Evolutionary conservation across 805 yeast genomes (phyloP).

Genomic region (Pichia phayaonensis): DNA sequence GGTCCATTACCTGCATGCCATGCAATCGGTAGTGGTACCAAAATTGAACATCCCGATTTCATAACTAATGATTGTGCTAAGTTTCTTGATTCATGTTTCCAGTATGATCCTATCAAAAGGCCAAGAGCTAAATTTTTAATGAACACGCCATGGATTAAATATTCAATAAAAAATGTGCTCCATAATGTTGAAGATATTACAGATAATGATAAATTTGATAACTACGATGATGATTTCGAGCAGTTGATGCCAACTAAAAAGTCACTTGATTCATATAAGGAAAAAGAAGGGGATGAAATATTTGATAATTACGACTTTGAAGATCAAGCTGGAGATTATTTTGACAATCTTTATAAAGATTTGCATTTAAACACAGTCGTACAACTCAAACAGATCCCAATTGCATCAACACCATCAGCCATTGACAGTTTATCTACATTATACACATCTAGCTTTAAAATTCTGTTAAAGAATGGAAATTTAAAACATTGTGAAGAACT

Average conservation of each 20-base stretch:
- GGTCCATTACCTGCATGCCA: constrained; percentile 75
- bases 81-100: constrained; percentile 61
- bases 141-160: constrained; percentile 53
- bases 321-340: background rate
- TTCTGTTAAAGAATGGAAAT: background rate
- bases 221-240: background rate
- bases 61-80: constrained; percentile 21
- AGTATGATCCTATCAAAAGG: constrained; percentile 57
- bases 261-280: background rate
- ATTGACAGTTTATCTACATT: background rate
- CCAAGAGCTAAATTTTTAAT: constrained; percentile 47
- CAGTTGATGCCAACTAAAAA: background rate
- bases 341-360: background rate
- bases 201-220: background rate
- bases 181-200: constrained; percentile 2
- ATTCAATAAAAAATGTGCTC: background rate
- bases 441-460: background rate
- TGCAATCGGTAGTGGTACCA: constrained; percentile 71
- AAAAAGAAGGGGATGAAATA: background rate
- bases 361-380: background rate
- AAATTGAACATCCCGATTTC: constrained; percentile 55
- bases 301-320: background rate
- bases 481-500: background rate
- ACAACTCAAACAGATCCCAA: background rate
- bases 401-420: background rate